Evolutionary conservation across 1,284 basidiomycete species (phyloP), one percentile per base, ranked within the genome.

Genomic region (Cutaneotrichosporon mucoides): DNA sequence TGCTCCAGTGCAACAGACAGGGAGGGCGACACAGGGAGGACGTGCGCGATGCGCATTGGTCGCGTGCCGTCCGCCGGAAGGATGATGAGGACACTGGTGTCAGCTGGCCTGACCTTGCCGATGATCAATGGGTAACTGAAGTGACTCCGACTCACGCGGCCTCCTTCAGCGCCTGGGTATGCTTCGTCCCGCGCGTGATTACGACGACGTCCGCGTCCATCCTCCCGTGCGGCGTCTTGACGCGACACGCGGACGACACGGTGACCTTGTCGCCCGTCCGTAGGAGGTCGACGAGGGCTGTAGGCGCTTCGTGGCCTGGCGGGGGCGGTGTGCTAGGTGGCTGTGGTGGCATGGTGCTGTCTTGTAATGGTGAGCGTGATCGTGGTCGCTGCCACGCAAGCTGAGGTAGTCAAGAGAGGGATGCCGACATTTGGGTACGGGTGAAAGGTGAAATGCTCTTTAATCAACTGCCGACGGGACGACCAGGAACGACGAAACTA

Each of bases 1-100:
- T 76, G 75, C 33, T 65, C 68, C 9, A 76, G 49, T 3, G 60
- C 54, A 13, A 68, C 66, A 15, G 61, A 62, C 59, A 74, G 69
- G 4, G 46, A 41, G 16, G 56, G 55, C 3, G 59, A 63, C 55
- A 76, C 64, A 0, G 72, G 68, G 6, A 76, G 57, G 5, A 64
- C 54, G 35, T 68, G 67, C 1, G 67, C 55, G 41, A 75, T 65
- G 6, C 60, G 51, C 1, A 61, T 24, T 3, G 63, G 56, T 2
- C 33, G 33, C 1, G 33, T 37, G 3, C 44, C 7, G 13, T 46
- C 53, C 5, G 63, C 57, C 6, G 65, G 66, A 7, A 59, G 34
- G 3, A 69, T 54, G 34, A 75, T 60, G 10, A 73, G 56, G 9
- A 75, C 60, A 1, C 73, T 75, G 52, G 1, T 3, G 40, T 47